Evolutionary conservation across 169 alveolate genomes (phyloP).

Genomic region (Plasmodium coatneyi): DNA sequence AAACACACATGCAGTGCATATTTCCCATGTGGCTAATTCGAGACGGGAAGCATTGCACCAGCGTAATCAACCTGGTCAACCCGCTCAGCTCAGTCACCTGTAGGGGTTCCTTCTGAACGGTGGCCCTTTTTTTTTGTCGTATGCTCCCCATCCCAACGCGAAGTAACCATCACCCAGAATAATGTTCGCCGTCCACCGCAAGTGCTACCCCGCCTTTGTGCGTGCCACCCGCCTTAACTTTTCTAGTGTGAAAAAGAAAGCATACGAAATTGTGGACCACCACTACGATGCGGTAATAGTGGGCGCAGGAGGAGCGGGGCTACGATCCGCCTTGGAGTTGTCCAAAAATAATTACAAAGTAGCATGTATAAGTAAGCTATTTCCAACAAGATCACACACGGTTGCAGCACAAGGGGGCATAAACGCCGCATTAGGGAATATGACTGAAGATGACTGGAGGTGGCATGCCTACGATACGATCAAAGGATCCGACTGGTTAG

Average conservation of each 20-base stretch:
- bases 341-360: slow-evolving; percentile 89
- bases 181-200: background rate
- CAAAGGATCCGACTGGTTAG: slow-evolving; percentile 99
- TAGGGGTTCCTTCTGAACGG: background rate
- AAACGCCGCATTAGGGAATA: slow-evolving; percentile 95
- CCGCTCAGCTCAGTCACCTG: background rate
- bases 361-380: slow-evolving; percentile 95
- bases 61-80: background rate
- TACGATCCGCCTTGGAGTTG: slow-evolving; percentile 96
- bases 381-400: slow-evolving; percentile 98
- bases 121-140: background rate
- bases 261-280: slow-evolving; percentile 92
- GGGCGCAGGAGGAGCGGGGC: slow-evolving; percentile 99
- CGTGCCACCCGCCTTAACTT: slow-evolving; percentile 1
- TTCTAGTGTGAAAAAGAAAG: slow-evolving; percentile 62
- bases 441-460: slow-evolving; percentile 98
- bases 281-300: slow-evolving; percentile 97
- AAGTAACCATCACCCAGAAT: background rate
- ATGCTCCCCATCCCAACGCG: background rate
- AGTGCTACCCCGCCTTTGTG: slow-evolving; percentile 1
- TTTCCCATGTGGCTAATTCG: background rate
- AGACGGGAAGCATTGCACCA: background rate
- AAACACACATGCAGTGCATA: background rate
- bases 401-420: slow-evolving; percentile 98
- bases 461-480: slow-evolving; percentile 99